phyloP scores from a whole-genome alignment of 768 basidiomycete genomes.

The Russula emetica region DNA sequence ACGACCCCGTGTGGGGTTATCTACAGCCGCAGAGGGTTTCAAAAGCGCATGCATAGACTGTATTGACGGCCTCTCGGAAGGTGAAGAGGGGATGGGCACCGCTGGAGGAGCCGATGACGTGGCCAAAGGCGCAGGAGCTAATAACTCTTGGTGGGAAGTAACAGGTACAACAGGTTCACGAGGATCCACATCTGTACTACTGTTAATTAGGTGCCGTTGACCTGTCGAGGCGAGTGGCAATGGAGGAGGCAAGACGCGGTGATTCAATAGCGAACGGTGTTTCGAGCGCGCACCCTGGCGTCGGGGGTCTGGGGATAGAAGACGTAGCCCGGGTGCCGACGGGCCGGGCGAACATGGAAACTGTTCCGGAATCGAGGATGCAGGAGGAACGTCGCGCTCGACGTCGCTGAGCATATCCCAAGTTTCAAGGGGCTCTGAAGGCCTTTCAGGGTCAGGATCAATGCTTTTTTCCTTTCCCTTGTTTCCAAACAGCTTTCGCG shows the following conservation, averaged over 20 bases:
- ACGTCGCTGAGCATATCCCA: constrained; percentile 28
- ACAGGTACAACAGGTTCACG: not conserved
- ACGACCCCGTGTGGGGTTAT: constrained; percentile 16
- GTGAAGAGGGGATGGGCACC: not conserved
- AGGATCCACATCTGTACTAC: constrained; percentile 2
- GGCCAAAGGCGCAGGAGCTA: not conserved
- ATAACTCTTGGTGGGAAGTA: not conserved
- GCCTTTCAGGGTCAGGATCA: constrained; percentile 13
- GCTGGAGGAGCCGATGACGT: constrained; percentile 2
- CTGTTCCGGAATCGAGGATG: constrained; percentile 5
- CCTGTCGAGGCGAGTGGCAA: constrained; percentile 5
- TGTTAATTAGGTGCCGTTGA: not conserved
- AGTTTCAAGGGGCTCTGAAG: constrained; percentile 21
- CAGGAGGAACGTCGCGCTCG: constrained; percentile 13
- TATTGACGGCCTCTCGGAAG: not conserved
- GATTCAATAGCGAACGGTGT: constrained; percentile 22
- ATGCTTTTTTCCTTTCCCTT: constrained; percentile 25
- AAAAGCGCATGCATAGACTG: not conserved
- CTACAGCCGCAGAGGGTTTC: not conserved
- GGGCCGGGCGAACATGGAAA: not conserved
- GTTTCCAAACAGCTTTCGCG: constrained; percentile 26
- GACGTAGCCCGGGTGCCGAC: constrained; percentile 3
- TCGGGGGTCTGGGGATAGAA: constrained; percentile 1
- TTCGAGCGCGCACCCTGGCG: constrained; percentile 18
- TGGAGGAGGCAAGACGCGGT: constrained; percentile 10